Base-by-base conservation (phyloP, 257 asterid species). In the Sherardia arvensis region DNA sequence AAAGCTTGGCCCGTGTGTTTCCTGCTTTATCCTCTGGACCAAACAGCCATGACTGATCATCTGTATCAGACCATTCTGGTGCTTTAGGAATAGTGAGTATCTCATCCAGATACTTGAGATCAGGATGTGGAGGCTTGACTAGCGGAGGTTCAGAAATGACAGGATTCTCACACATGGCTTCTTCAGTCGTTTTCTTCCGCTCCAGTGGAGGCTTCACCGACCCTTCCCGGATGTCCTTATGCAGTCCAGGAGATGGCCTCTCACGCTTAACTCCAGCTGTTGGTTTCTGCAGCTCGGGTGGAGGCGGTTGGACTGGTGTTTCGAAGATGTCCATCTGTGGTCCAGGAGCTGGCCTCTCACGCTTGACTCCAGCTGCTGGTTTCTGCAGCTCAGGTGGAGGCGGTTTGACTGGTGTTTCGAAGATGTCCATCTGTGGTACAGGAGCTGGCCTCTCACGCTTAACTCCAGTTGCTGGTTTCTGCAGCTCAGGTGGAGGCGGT, bases 31-130 rank as follows among this genome's bases (percentile, higher is more conserved):
- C 70, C 61, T 66, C 56, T 33, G 66, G 59, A 32, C 65, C 56
- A 60, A 78, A 82, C 38, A 82, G 68, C 92, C 92, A 85, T 0
- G 68, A 78, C 61, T 78, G 83, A 34, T 82, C 91, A 43, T 78
- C 80, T 28, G 40, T 57, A 20, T 59, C 77, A 27, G 84, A 70
- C 80, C 73, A 73, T 55, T 78, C 87, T 7, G 76, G 71, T 7
- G 77, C 69, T 64, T 73, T 61, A 27, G 88, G 88, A 32, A 85
- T 71, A 17, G 78, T 20, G 28, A 80, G 85, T 61, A 82, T 78
- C 62, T 69, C 62, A 67, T 76, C 70, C 69, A 75, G 67, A 68
- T 78, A 76, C 38, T 76, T 75, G 69, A 65, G 59, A 77, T 83
- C 85, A 3, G 85, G 87, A 77, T 83, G 89, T 17, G 86, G 81